phyloP scores from a whole-genome alignment of 2,329 filamentous ascomycete genomes.

The Cyphellophora europaea region DNA sequence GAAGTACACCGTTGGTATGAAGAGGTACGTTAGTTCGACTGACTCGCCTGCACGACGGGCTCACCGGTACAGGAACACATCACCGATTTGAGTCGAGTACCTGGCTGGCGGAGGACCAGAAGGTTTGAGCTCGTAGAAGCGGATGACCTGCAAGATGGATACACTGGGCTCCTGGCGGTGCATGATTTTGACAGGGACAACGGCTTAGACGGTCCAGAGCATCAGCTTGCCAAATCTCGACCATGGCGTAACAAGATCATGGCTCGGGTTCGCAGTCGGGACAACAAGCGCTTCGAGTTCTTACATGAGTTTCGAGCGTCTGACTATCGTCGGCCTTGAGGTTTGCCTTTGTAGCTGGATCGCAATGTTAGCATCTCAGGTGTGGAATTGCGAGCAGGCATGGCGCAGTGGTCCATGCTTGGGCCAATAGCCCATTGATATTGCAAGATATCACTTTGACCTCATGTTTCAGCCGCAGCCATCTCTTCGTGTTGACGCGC shows the following conservation, averaged over 20 bases:
- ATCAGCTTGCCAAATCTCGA: not conserved
- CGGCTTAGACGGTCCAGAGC: slow-evolving; percentile 36
- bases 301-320: slow-evolving; percentile 2
- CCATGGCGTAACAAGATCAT: slow-evolving; percentile 5
- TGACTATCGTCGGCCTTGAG: not conserved
- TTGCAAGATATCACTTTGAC: too few species aligned
- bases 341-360: slow-evolving; percentile 1
- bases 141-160: not conserved
- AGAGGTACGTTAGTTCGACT: slow-evolving; percentile 1
- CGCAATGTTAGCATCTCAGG: too few species aligned
- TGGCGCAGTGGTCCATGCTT: too few species aligned
- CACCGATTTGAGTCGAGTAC: slow-evolving; percentile 2
- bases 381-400: too few species aligned
- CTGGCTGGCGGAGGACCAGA: slow-evolving; percentile 3
- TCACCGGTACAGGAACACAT: slow-evolving; percentile 5
- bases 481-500: too few species aligned
- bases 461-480: too few species aligned
- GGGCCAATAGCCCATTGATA: too few species aligned
- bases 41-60: too few species aligned
- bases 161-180: slow-evolving; percentile 53
- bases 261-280: not conserved
- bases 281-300: slow-evolving; percentile 5
- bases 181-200: slow-evolving; percentile 65
- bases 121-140: slow-evolving; percentile 2
- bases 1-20: slow-evolving; percentile 4